Conservation (phyloP, 495 filamentous ascomycete genomes). For the Pyrenula massariospora region DNA sequence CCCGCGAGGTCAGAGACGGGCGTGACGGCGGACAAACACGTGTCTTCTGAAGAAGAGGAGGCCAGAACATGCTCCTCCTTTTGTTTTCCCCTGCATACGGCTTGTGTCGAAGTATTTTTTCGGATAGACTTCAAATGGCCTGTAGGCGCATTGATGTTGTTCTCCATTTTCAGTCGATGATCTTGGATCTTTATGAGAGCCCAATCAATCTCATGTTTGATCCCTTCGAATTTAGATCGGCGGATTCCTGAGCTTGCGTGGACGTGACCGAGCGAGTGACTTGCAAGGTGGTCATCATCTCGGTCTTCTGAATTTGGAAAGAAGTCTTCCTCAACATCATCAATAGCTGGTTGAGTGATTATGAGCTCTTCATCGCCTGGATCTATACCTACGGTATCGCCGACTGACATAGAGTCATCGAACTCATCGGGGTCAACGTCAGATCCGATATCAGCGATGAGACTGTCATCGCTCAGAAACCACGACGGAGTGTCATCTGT, state of each 20-base stretch:
- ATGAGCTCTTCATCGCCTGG: conserved; percentile 61
- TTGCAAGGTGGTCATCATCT: conserved; percentile 63
- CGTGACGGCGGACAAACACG: conserved; percentile 30
- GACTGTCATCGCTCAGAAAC: conserved; percentile 14
- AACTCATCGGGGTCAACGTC: conserved; percentile 25
- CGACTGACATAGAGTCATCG: conserved; percentile 53
- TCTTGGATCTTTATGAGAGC: conserved; percentile 74
- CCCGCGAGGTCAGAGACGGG: conserved; percentile 46
- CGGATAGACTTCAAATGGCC: neutral
- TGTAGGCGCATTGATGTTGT: conserved; percentile 38
- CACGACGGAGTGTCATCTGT: conserved; percentile 7
- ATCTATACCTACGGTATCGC: conserved; percentile 74
- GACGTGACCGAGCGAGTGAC: conserved; percentile 67
- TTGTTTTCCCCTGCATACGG: conserved; percentile 2
- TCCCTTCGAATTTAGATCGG: conserved; percentile 48
- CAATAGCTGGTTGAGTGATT: conserved; percentile 78
- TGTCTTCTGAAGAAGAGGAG: conserved; percentile 1
- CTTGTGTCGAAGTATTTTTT: conserved; percentile 6
- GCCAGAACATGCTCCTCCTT: conserved; percentile 3
- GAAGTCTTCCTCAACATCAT: conserved; percentile 73
- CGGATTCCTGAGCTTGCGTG: conserved; percentile 83
- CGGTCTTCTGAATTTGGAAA: conserved; percentile 51
- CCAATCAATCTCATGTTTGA: conserved; percentile 93
- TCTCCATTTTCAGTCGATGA: conserved; percentile 56
- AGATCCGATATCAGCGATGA: conserved; percentile 29